Base-by-base conservation (phyloP, 176 grass and related monocot genomes). In the Triticum dicoccoides region DNA sequence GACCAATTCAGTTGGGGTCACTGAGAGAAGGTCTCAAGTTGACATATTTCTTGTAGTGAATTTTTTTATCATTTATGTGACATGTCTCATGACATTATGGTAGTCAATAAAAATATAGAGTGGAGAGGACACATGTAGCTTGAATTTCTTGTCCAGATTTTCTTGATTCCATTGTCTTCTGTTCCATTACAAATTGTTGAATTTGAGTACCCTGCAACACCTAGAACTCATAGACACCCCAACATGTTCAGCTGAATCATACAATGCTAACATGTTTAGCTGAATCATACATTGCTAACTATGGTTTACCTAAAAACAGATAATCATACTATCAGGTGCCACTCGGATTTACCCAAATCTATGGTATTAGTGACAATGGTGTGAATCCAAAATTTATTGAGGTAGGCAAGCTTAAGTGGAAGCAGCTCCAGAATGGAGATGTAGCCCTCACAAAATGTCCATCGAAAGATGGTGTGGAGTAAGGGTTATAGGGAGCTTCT, bases 391-490 rank as follows among this genome's bases (percentile, higher is more conserved):
- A 90, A 84, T 98, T 98, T 92, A 86, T 98, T 29, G 88, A 95
- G 38, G 82, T 96, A 73, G 93, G 91, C 77, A 95, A 93, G 61
- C 76, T 73, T 86, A 98, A 95, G 80, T 85, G 88, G 52, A 75
- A 41, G 21, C 93, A 95, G 77, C 77, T 94, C 37, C 87, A 92
- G 81, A 96, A 29, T 82, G 91, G 88, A 30, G 91, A 98, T 11
- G 61, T 18, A 75, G 90, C 90, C 78, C 95, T 95, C 71, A 92
- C 84, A 35, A 94, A 88, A 73, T 86, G 85, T 44, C 85, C 93
- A 94, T 96, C n/a, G 93, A 52, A 98, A 96, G 86, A 98, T 98
- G 96, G 88, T 98, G 20, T 96, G 96, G 96, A 85, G 86, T 88
- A 98, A 98, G 75, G 96, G 96, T 77, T 98, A 95, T 69, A 92